Percentiles rank a stretch among this genome's conserved stretches.
Conservation (phyloP, 2,329 filamentous ascomycete genomes). For the Colletotrichum liriopes region DNA sequence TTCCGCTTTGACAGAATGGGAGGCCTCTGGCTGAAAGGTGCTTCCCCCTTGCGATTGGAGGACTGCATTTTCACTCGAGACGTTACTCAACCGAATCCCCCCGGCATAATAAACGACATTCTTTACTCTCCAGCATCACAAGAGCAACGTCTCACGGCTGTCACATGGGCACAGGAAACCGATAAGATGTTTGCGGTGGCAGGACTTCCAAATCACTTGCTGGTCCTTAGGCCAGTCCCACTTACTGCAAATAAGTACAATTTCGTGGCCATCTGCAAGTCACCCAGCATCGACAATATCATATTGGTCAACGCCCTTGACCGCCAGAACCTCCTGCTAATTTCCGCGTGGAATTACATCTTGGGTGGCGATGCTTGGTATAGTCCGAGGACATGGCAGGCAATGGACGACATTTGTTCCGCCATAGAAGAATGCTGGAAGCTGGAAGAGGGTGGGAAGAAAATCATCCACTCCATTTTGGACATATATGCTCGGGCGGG, state of each 20-base stretch:
- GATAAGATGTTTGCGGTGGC: background rate
- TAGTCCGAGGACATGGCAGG: background rate
- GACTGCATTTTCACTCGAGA: background rate
- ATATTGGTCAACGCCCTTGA: background rate
- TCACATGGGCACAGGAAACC: background rate
- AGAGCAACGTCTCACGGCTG: background rate
- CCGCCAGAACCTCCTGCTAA: background rate
- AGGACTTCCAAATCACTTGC: background rate
- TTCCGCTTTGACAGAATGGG: background rate
- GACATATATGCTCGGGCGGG: no score
- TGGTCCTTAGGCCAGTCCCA: background rate
- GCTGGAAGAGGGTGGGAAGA: background rate
- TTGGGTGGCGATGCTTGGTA: background rate
- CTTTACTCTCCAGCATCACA: background rate
- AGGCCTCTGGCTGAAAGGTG: background rate
- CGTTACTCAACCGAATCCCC: background rate
- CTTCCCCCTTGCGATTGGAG: background rate
- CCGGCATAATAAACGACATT: background rate
- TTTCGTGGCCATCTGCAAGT: background rate
- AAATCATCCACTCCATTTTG: no score
- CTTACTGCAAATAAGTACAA: background rate
- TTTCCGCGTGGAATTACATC: background rate
- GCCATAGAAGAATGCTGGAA: background rate
- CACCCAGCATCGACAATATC: background rate
- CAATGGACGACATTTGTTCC: background rate